Evolutionary conservation across 352 stramenopile genomes (phyloP).

Genomic region (Phytophthora constricta): DNA sequence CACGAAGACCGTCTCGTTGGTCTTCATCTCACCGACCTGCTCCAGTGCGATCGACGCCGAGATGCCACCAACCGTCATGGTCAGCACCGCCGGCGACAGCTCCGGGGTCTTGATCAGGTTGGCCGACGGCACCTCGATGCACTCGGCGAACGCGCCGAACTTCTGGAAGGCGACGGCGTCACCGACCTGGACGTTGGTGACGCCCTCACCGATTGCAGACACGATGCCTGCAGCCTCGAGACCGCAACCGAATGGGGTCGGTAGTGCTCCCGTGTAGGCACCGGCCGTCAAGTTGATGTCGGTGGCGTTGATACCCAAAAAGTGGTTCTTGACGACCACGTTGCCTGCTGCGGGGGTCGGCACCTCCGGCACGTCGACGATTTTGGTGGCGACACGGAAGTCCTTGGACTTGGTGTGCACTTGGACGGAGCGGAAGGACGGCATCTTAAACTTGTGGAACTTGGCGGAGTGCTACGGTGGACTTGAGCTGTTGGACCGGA

Average conservation of each 20-base stretch:
- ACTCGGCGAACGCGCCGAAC: slow-evolving; percentile 49
- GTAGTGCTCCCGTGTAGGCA: neutral
- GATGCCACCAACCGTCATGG: slow-evolving; percentile 37
- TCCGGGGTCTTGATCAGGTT: slow-evolving; percentile 26
- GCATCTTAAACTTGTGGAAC: neutral
- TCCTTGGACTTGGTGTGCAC: neutral
- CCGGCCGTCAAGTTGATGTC: neutral
- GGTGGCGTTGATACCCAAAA: neutral
- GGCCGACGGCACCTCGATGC: slow-evolving; percentile 29
- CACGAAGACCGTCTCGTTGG: slow-evolving; percentile 2
- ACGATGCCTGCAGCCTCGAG: slow-evolving; percentile 28
- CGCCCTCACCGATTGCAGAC: slow-evolving; percentile 27
- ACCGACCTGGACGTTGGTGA: slow-evolving; percentile 38
- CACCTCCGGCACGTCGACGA: neutral
- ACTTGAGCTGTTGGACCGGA: slow-evolving; percentile 46
- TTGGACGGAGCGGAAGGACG: neutral
- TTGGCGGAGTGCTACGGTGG: no score
- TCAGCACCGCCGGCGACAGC: slow-evolving; percentile 14
- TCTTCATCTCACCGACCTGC: neutral
- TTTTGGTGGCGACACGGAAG: neutral
- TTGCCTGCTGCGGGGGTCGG: neutral
- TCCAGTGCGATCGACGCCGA: slow-evolving; percentile 25
- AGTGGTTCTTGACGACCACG: neutral
- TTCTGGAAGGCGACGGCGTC: slow-evolving; percentile 39
- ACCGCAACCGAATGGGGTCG: neutral